Percentiles rank a stretch among this genome's conserved stretches.
phyloP scores from a whole-genome alignment of 2,329 filamentous ascomycete genomes.

The Albifimbria verrucaria region DNA sequence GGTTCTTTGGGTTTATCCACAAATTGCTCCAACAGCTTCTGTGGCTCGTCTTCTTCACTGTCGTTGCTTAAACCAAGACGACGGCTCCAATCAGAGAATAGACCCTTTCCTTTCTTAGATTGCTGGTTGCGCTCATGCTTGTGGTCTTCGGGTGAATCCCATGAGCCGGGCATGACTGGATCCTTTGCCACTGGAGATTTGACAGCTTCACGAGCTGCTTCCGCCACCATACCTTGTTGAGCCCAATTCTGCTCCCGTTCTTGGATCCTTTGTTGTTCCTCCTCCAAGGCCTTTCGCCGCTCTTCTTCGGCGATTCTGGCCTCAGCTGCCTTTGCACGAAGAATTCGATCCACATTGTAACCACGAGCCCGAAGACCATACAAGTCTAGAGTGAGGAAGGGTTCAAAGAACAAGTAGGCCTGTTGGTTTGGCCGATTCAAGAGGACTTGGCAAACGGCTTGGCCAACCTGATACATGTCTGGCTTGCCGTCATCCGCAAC shows the following conservation, averaged over 20 bases:
- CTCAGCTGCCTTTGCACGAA: constrained; percentile 83
- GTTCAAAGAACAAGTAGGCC: constrained; percentile 86
- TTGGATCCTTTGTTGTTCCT: constrained; percentile 66
- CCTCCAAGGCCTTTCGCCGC: constrained; percentile 68
- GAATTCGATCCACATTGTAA: constrained; percentile 94
- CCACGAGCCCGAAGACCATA: constrained; percentile 79
- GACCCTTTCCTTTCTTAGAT: constrained; percentile 44
- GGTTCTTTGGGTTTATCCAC: constrained; percentile 28
- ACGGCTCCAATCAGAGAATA: constrained; percentile 68
- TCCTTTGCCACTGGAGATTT: constrained; percentile 38
- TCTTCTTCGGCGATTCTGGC: constrained; percentile 83
- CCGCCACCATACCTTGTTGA: constrained; percentile 32
- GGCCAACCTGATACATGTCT: constrained; percentile 90
- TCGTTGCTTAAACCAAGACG: constrained; percentile 59
- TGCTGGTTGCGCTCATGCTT: constrained; percentile 27
- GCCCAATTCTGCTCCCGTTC: constrained; percentile 47
- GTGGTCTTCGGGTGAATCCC: constrained; percentile 60
- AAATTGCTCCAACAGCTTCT: constrained; percentile 41
- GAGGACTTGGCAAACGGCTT: constrained; percentile 77
- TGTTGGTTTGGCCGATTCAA: constrained; percentile 81
- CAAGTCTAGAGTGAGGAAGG: constrained; percentile 81
- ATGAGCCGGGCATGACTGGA: constrained; percentile 69
- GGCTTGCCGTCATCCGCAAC: constrained; percentile 65
- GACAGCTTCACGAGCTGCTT: constrained; percentile 35
- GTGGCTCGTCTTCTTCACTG: constrained; percentile 37